These are phyloP conservation scores for Ormosia emarginata DNA, from an alignment of 306 rosid species.

Conservation along the genomic window DNA sequence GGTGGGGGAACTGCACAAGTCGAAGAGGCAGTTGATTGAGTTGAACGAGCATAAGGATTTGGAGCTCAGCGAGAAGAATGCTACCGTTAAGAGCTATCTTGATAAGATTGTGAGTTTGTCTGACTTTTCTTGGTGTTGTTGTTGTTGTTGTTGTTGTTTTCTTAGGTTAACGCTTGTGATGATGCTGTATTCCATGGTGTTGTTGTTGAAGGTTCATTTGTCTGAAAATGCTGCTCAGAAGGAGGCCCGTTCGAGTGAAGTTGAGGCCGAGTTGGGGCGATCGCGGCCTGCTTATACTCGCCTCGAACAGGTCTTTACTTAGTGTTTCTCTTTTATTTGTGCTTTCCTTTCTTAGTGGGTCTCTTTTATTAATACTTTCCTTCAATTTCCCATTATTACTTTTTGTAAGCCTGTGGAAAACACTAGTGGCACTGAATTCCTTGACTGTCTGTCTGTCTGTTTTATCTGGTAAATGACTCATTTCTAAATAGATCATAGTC, in stretches of 20 bases:
- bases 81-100: slow-evolving; percentile 69
- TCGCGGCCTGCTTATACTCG: slow-evolving; percentile 62
- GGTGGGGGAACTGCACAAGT: slow-evolving; percentile 70
- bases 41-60: slow-evolving; percentile 65
- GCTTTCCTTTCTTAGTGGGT: neutral
- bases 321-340: slow-evolving; percentile 10
- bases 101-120: slow-evolving; percentile 77
- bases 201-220: slow-evolving; percentile 47
- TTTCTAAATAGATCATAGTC: neutral
- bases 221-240: slow-evolving; percentile 69
- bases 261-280: slow-evolving; percentile 68
- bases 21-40: slow-evolving; percentile 80
- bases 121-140: neutral
- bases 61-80: slow-evolving; percentile 74
- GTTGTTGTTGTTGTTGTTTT: neutral
- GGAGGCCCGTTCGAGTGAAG: slow-evolving; percentile 70
- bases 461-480: neutral
- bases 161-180: neutral
- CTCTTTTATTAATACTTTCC: too few species aligned
- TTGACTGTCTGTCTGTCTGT: neutral
- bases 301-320: slow-evolving; percentile 56
- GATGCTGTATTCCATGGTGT: neutral
- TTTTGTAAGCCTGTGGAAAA: neutral
- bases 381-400: too few species aligned
- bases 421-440: neutral